These are phyloP conservation scores for Monascus purpureus DNA, from an alignment of 495 filamentous ascomycete species.

Conservation along the genomic window DNA sequence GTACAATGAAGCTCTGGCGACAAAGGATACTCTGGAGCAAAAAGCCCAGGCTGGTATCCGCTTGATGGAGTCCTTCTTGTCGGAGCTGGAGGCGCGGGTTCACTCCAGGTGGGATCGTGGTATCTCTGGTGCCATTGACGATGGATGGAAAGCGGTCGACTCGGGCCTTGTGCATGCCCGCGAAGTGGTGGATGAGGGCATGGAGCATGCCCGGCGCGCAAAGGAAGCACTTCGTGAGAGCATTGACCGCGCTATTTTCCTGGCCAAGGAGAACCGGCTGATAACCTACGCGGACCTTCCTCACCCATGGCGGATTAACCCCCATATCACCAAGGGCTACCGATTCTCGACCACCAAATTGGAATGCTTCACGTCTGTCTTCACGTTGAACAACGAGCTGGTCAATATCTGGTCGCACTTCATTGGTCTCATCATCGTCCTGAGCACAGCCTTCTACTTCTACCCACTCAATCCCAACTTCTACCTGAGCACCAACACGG, in stretches of 20 bases:
- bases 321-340: conserved; percentile 81
- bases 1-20: conserved; percentile 78
- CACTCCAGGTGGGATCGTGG: conserved; percentile 53
- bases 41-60: conserved; percentile 81
- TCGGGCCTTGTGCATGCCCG: conserved; percentile 58
- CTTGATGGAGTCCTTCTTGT: conserved; percentile 67
- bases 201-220: conserved; percentile 64
- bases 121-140: conserved; percentile 47
- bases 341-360: conserved; percentile 82
- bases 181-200: conserved; percentile 72
- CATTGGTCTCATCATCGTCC: conserved; percentile 72
- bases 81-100: conserved; percentile 73
- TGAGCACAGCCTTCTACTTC: conserved; percentile 90
- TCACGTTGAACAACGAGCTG: conserved; percentile 76
- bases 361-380: conserved; percentile 72
- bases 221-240: conserved; percentile 64
- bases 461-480: conserved; percentile 83
- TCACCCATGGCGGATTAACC: conserved; percentile 86
- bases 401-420: conserved; percentile 98
- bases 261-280: conserved; percentile 67
- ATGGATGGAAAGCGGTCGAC: conserved; percentile 58
- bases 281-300: conserved; percentile 85
- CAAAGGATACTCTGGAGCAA: conserved; percentile 76
- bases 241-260: conserved; percentile 63
- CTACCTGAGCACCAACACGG: conserved; percentile 67